Base-by-base conservation (phyloP, 352 stramenopile genomes). In the Globisporangium lucens region DNA sequence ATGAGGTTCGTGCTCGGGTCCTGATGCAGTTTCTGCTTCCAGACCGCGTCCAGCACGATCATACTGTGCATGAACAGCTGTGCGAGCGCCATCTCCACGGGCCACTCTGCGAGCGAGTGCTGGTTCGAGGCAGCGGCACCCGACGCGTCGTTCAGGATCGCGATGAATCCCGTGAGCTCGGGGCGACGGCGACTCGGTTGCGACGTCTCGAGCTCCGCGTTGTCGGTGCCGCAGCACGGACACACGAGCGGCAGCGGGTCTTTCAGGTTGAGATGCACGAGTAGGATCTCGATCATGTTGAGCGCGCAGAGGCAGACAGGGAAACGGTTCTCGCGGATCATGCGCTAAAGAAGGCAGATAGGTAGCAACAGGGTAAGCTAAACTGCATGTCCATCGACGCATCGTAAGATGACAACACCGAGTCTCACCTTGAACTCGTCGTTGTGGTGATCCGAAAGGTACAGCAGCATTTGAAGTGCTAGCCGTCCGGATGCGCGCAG, bases 201-300 rank as follows among this genome's bases (percentile, higher is more conserved):
- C 4, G 76, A 83, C 2, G 76, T 84, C 61, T 89, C 79, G 29
- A 84, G 72, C 61, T 90, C 83, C 0, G 78, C 75, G 49, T 88
- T 87, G 41, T 87, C 75, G n/a, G 83, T 91, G 55, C 81, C 81
- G 51, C 83, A 89, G 64, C 83, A 91, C 3, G 81, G 83, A 70
- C 83, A 91, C 47, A 89, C 74, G 13, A 89, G 68, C 17, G 83
- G 76, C 12, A 83, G 70, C 29, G 81, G 81, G 62, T 87, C 76
- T 66, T 91, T 89, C 12, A 90, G 68, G 64, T 90, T 89, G 29
- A 91, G 73, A 57, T 89, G 83, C 41, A 83, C 82, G 47, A 90
- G 68, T 59, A 91, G 66, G 72, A 89, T 84, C 67, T 91, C 81
- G 49, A 89, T 71, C 57, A 91, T 62, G 56, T 91, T 89, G 30